These are phyloP conservation scores for Ceratobasidium sp. DNA, from an alignment of 1,284 basidiomycete genomes.

Conservation along the genomic window DNA sequence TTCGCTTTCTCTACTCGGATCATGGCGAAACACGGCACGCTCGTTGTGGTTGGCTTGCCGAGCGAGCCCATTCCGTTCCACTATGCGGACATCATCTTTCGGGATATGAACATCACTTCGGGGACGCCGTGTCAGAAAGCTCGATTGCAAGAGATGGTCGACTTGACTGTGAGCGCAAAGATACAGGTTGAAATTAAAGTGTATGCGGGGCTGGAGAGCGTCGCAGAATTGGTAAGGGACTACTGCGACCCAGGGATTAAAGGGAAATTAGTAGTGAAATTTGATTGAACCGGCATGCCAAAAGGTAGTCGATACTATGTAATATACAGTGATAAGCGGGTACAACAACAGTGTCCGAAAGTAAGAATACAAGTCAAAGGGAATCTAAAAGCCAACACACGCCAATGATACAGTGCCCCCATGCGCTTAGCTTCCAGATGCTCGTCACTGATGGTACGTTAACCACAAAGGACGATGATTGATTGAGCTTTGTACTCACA, in stretches of 20 bases:
- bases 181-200: slow-evolving; percentile 45
- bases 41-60: slow-evolving; percentile 48
- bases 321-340: no score
- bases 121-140: slow-evolving; percentile 40
- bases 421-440: no score
- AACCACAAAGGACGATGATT: no score
- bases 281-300: no score
- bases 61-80: slow-evolving; percentile 41
- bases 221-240: slow-evolving; percentile 45
- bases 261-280: slow-evolving; percentile 46
- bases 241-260: slow-evolving; percentile 42
- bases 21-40: slow-evolving; percentile 47
- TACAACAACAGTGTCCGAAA: no score
- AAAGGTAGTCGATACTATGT: no score
- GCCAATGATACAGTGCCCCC: no score
- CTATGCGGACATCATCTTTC: slow-evolving; percentile 44
- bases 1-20: slow-evolving; percentile 46
- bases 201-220: slow-evolving; percentile 44
- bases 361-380: no score
- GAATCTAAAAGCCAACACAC: no score
- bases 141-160: slow-evolving; percentile 46
- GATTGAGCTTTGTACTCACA: no score
- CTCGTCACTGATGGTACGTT: no score
- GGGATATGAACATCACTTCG: slow-evolving; percentile 46
- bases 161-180: slow-evolving; percentile 44